These are phyloP conservation scores for Nakataea oryzae DNA, from an alignment of 2,329 filamentous ascomycete genomes.

Conservation along the genomic window DNA sequence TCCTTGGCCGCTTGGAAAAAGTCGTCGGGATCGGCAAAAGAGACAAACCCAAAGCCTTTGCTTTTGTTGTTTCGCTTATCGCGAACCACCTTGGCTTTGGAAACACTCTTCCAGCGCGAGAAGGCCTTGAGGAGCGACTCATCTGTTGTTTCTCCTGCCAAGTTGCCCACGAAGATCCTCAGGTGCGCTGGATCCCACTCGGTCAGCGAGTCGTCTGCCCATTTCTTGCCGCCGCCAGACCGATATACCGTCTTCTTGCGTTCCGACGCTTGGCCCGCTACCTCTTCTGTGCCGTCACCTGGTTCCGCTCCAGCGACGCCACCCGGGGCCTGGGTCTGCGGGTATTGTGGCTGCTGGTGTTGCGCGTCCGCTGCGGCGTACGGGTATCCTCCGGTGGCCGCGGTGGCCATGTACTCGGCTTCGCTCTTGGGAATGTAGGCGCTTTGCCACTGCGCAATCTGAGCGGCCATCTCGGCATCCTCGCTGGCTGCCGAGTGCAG, in stretches of 20 bases:
- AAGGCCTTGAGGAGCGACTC: constrained; percentile 94
- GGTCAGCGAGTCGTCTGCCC: constrained; percentile 78
- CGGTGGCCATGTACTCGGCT: constrained; percentile 13
- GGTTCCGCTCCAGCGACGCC: constrained; percentile 15
- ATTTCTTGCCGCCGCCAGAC: constrained; percentile 81
- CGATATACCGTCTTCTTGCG: constrained; percentile 82
- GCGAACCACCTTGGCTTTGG: constrained; percentile 86
- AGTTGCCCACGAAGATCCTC: constrained; percentile 90
- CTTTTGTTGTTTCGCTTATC: constrained; percentile 96
- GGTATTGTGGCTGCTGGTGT: constrained; percentile 11
- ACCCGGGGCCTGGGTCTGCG: constrained; percentile 10
- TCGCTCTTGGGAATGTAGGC: constrained; percentile 57
- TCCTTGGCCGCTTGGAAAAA: constrained; percentile 95
- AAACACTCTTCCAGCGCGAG: constrained; percentile 72
- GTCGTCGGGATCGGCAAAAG: constrained; percentile 89
- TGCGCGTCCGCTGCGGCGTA: constrained; percentile 12
- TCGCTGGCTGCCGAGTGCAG: constrained; percentile 42
- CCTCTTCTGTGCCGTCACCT: constrained; percentile 21
- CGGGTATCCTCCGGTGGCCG: constrained; percentile 12
- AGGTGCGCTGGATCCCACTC: constrained; percentile 96
- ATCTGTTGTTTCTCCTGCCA: constrained; percentile 94
- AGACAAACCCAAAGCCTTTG: constrained; percentile 93
- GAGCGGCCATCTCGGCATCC: constrained; percentile 66
- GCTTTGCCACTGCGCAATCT: constrained; percentile 92
- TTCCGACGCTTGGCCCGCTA: constrained; percentile 39